phyloP scores from a whole-genome alignment of 2,329 filamentous ascomycete species.

The Botryotinia convoluta region DNA sequence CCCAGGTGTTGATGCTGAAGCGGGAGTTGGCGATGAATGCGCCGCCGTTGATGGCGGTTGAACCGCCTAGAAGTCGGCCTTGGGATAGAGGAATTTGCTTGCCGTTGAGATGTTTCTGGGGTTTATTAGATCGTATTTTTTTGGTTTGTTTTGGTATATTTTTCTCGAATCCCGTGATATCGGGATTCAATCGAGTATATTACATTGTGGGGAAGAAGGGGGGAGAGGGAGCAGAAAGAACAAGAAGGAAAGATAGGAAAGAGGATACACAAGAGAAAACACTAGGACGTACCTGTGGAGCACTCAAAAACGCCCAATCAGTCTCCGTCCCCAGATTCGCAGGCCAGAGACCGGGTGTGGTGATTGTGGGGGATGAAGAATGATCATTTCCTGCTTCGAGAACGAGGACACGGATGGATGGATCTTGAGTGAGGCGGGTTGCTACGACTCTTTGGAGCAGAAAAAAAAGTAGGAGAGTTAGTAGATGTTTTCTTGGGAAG shows the following conservation, averaged over 20 bases:
- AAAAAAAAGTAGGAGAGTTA: too few relatives aligned
- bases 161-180: too few relatives aligned
- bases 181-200: too few relatives aligned
- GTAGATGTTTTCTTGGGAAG: not conserved
- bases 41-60: slow-evolving; percentile 40
- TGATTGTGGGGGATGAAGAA: slow-evolving; percentile 38
- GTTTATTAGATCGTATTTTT: not conserved
- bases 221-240: too few relatives aligned
- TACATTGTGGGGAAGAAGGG: too few relatives aligned
- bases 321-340: slow-evolving; percentile 1
- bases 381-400: slow-evolving; percentile 43
- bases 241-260: too few relatives aligned
- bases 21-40: slow-evolving; percentile 28
- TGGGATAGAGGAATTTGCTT: slow-evolving; percentile 22
- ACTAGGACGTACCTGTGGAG: not conserved
- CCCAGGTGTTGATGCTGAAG: slow-evolving; percentile 42
- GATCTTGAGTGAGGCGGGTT: slow-evolving; percentile 41
- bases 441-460: slow-evolving; percentile 37
- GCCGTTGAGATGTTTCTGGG: not conserved
- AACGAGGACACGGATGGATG: slow-evolving; percentile 40
- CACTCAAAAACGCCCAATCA: slow-evolving; percentile 17
- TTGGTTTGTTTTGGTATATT: too few relatives aligned
- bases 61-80: slow-evolving; percentile 40
- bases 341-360: slow-evolving; percentile 31
- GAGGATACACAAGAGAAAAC: too few relatives aligned